Evolutionary conservation across 768 basidiomycete genomes (phyloP), one percentile per base, ranked within the genome.

Genomic region (Mycena rosella): DNA sequence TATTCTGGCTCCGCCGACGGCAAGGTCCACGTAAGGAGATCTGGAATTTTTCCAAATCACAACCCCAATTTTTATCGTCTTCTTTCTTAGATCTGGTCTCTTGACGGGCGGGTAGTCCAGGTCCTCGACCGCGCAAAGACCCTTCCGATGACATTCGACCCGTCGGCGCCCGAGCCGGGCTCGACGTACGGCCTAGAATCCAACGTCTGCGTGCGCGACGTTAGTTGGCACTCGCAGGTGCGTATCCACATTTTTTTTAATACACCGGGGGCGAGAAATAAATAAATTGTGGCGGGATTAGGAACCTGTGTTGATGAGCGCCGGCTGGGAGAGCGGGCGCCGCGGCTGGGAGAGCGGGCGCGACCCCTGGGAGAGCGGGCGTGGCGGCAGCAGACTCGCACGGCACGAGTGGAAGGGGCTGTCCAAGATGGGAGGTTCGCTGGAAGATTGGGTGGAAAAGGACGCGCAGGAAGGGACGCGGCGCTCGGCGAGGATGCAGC

Each of bases 371-470:
- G n/a, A n/a, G n/a, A n/a, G n/a, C n/a, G 81, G 82, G 30, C 80
- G 84, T 32, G 86, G 85, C 22, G 89, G 91, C 15, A 96, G 95
- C 40, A 85, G 89, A 47, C 87, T 99, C 26, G 97, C 96, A 7
- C 86, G 93, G 71, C 98, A 99, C 72, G 95, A 98, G 80, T 99
- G 96, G 95, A 98, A 96, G 79, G 96, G 96, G 8, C 80, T 96
- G 60, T 86, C 87, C 1, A 96, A 95, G 79, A 87, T 89, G 81
- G 77, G 78, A 0, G 83, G 87, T 42, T 80, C 80, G 7, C 74
- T 98, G 52, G 91, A 95, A 73, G 94, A 96, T 74, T 91, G 89
- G 85, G 84, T 87, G 5, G 91, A 92, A 78, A 91, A 87, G n/a
- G 15, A 57, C 8, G 24, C 38, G 0, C 60, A 58, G 10, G 58